Percentiles rank a stretch among this genome's conserved stretches.
Evolutionary conservation across 768 basidiomycete species (phyloP).

Genomic region (Tulasnella sp.): DNA sequence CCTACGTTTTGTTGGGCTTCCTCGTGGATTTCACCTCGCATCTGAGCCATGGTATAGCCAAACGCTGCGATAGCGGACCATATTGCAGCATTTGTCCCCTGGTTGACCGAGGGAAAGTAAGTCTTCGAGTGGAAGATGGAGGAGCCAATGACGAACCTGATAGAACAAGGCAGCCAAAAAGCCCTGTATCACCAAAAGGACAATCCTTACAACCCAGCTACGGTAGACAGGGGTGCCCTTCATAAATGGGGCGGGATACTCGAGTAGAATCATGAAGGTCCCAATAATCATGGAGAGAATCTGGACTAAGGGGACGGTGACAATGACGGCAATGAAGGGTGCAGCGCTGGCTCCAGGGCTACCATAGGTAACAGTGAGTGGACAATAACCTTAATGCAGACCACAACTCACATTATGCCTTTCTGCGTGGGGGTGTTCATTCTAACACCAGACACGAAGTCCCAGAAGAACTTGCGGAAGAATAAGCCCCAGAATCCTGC

Average conservation of each 20-base stretch:
- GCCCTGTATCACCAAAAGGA: slow-evolving; percentile 50
- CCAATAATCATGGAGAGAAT: slow-evolving; percentile 51
- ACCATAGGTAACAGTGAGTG: not conserved
- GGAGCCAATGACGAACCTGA: slow-evolving; percentile 40
- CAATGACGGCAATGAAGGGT: slow-evolving; percentile 60
- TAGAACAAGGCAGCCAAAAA: slow-evolving; percentile 58
- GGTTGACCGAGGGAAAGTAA: slow-evolving; percentile 12
- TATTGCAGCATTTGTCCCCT: slow-evolving; percentile 77
- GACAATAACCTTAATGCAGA: not conserved
- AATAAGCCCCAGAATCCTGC: slow-evolving; percentile 66
- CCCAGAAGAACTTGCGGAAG: slow-evolving; percentile 95
- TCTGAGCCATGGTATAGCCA: slow-evolving; percentile 54
- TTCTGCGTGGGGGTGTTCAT: slow-evolving; percentile 15
- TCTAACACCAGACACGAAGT: slow-evolving; percentile 59
- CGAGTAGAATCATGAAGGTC: slow-evolving; percentile 48
- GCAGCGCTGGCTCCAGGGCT: slow-evolving; percentile 50
- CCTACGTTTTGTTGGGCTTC: slow-evolving; percentile 35
- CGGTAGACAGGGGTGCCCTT: slow-evolving; percentile 49
- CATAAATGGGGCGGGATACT: slow-evolving; percentile 53
- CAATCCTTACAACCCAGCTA: slow-evolving; percentile 48
- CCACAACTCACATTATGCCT: slow-evolving; percentile 21
- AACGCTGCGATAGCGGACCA: slow-evolving; percentile 62
- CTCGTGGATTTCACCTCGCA: slow-evolving; percentile 55
- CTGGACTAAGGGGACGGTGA: slow-evolving; percentile 66
- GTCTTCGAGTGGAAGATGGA: not conserved